Evolutionary conservation across 345 rosid species (phyloP).

Genomic region (Lepidium africanum): DNA sequence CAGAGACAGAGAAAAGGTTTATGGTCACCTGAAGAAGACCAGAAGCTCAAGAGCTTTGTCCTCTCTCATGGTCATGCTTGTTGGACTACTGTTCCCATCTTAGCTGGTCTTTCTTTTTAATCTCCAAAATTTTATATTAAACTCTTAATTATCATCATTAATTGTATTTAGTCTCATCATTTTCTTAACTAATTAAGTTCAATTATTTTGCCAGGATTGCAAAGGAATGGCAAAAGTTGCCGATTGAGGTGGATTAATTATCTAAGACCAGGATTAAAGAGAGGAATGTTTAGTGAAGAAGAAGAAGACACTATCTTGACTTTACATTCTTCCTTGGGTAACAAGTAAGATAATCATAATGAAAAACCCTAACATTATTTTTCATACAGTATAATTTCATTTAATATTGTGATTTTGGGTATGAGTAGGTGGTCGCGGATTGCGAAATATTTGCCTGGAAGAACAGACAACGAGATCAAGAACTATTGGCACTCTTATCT

Average conservation of each 20-base stretch:
- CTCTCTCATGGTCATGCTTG: slow-evolving; percentile 67
- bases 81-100: slow-evolving; percentile 82
- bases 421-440: slow-evolving; percentile 79
- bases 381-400: not conserved
- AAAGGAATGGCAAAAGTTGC: slow-evolving; percentile 94
- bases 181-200: not conserved
- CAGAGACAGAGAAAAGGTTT: slow-evolving; percentile 57
- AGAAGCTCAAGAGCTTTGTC: slow-evolving; percentile 53
- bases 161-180: not conserved
- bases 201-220: slow-evolving; percentile 45
- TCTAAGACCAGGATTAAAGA: slow-evolving; percentile 78
- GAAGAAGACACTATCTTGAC: slow-evolving; percentile 69
- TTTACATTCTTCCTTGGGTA: slow-evolving; percentile 73
- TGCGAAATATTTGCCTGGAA: slow-evolving; percentile 79
- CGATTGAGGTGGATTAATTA: slow-evolving; percentile 93
- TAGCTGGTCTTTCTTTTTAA: slow-evolving; percentile 51
- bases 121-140: no score
- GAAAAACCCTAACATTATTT: not conserved
- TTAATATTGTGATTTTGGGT: not conserved
- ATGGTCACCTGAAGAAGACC: slow-evolving; percentile 99
- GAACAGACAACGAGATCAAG: slow-evolving; percentile 95
- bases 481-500: slow-evolving; percentile 88
- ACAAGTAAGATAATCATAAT: slow-evolving; percentile 54
- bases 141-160: not conserved
- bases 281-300: slow-evolving; percentile 49